Evolutionary conservation across 179 eudicot genomes (phyloP), one percentile per base, ranked within the genome.

Genomic region (Camellia oleifera): DNA sequence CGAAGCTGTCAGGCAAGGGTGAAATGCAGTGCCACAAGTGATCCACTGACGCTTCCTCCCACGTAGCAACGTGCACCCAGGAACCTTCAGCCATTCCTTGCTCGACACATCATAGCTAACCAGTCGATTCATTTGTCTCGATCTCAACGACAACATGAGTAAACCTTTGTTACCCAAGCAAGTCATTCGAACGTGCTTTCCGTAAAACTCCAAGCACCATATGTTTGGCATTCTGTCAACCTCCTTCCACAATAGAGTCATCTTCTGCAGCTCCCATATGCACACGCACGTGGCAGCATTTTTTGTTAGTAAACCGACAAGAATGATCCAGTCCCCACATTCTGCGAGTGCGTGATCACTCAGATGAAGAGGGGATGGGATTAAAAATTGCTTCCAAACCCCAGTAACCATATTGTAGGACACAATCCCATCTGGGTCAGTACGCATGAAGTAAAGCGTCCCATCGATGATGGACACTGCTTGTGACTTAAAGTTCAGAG

Each of bases 211-310:
- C 89, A 91, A 91, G 97, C 98, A 94, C 98, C 93, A 92, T 58
- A 87, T 77, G 81, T 91, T 94, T 92, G 98, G 97, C 96, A 94
- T 94, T 91, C 98, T 94, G 98, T 93, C 98, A 85, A 94, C 97
- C 98, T 94, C 97, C 91, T 88, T 93, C 97, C 98, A 94, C 80
- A 94, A 83, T 81, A 94, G 92, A 85, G 91, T 91, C 98, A 94
- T 94, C 87, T 84, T 94, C 86, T 94, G 95, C 82, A 94, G 91
- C 94, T 94, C 97, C 98, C 98, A 94, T 80, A 94, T 82, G 85
- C 92, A 92, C 78, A 92, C 93, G 57, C 98, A 94, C 5, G 97
- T 92, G 82, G 92, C 98, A 3, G 94, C 95, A 69, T 93, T 91
- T 85, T 88, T 93, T 0, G 93, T 90, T 78, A 93, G 84, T 75